These are phyloP conservation scores for Telopea speciosissima DNA, from an alignment of 177 flowering plant genomes.

Conservation along the genomic window DNA sequence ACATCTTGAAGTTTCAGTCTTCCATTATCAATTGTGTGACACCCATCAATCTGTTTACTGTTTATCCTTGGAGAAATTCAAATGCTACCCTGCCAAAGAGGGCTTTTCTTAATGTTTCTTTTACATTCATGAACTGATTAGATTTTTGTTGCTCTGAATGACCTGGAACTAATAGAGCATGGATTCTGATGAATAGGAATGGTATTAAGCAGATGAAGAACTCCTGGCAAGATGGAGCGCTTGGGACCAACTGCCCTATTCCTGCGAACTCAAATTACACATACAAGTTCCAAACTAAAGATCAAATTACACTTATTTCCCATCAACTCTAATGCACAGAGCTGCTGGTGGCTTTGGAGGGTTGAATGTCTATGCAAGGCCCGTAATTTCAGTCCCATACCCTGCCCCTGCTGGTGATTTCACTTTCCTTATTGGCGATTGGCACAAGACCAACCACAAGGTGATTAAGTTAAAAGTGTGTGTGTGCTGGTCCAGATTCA, in stretches of 20 bases:
- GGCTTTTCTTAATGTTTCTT: no score
- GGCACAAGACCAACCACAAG: slow-evolving; percentile 70
- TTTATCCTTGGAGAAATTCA: no score
- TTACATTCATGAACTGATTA: background rate
- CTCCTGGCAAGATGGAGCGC: slow-evolving; percentile 93
- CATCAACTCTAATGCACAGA: no score
- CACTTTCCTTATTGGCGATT: slow-evolving; percentile 75
- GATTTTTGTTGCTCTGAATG: background rate
- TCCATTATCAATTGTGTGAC: no score
- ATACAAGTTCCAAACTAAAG: slow-evolving; percentile 70
- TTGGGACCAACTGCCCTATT: slow-evolving; percentile 82
- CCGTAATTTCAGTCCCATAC: slow-evolving; percentile 65
- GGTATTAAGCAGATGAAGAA: slow-evolving; percentile 84
- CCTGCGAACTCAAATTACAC: slow-evolving; percentile 70
- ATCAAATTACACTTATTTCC: slow-evolving; percentile 87
- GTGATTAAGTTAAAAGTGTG: slow-evolving; percentile 33
- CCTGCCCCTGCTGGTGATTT: slow-evolving; percentile 57
- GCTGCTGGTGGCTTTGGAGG: slow-evolving; percentile 85
- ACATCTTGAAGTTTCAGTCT: background rate
- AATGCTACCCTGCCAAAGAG: no score
- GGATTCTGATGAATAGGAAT: slow-evolving; percentile 38
- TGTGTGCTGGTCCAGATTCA: no score
- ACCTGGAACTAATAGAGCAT: no score
- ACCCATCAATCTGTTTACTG: no score
- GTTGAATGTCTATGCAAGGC: slow-evolving; percentile 51